These are phyloP conservation scores for Ceratocystis variospora DNA, from an alignment of 2,329 filamentous ascomycete genomes.

Conservation along the genomic window DNA sequence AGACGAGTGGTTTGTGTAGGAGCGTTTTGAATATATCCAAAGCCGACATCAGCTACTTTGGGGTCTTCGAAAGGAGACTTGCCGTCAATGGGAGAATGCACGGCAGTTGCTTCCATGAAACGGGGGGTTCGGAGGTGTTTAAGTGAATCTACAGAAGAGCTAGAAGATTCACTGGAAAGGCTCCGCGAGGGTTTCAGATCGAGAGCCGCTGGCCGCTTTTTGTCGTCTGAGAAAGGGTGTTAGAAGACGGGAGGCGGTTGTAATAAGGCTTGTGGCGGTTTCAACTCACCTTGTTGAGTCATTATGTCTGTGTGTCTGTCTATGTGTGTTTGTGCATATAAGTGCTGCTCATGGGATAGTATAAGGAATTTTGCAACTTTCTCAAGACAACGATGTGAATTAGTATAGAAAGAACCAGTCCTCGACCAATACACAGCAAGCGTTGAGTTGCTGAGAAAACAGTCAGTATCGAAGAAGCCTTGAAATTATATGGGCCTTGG, in stretches of 20 bases:
- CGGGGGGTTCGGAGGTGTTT: constrained; percentile 61
- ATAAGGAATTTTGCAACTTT: neutral
- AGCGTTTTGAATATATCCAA: constrained; percentile 67
- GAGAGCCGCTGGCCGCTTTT: constrained; percentile 42
- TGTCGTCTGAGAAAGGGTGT: constrained; percentile 33
- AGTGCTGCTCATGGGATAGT: neutral
- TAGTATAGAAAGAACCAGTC: neutral
- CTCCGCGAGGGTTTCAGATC: constrained; percentile 37
- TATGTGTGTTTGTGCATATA: no score
- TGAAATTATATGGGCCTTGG: neutral
- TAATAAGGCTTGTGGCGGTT: neutral
- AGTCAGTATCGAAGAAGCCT: neutral
- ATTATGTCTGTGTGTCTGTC: constrained; percentile 22
- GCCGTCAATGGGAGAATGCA: constrained; percentile 60
- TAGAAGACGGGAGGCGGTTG: constrained; percentile 19
- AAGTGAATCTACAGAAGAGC: constrained; percentile 41
- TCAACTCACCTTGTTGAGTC: constrained; percentile 30
- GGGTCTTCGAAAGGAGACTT: constrained; percentile 46
- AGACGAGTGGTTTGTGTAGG: constrained; percentile 30
- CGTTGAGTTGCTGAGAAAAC: neutral
- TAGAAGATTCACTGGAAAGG: constrained; percentile 35
- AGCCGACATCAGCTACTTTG: constrained; percentile 71
- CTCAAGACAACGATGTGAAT: neutral
- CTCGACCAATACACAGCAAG: neutral
- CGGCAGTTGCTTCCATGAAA: constrained; percentile 67